Evolutionary conservation across 2,329 filamentous ascomycete genomes (phyloP).

Genomic region (Monosporascus cannonballus): DNA sequence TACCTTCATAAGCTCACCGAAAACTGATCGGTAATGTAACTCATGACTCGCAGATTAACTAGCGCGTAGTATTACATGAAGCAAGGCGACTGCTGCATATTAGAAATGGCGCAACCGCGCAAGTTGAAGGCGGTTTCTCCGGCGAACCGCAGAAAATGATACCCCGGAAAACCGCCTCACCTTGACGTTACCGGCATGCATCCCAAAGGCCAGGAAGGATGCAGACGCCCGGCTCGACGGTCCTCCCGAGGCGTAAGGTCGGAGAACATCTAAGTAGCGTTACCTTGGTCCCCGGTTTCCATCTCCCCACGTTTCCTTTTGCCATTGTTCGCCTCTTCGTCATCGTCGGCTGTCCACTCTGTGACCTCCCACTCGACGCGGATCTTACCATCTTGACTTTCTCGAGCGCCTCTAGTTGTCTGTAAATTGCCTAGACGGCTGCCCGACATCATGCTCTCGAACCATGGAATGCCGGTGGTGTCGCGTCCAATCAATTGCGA

Average conservation of each 20-base stretch:
- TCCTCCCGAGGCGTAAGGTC: not conserved
- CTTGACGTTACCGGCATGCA: not conserved
- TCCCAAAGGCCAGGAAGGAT: not conserved
- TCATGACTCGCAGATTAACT: too few relatives aligned
- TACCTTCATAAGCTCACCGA: too few relatives aligned
- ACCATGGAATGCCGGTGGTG: slow-evolving; percentile 76
- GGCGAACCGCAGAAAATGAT: too few relatives aligned
- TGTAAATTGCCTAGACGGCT: slow-evolving; percentile 65
- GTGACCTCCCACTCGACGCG: slow-evolving; percentile 78
- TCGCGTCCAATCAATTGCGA: slow-evolving; percentile 40
- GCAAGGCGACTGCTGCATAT: too few relatives aligned
- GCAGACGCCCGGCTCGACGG: not conserved
- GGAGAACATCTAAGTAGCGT: slow-evolving; percentile 1
- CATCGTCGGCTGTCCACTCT: slow-evolving; percentile 57
- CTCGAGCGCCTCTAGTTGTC: slow-evolving; percentile 48
- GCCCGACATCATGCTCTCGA: slow-evolving; percentile 73
- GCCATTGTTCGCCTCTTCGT: slow-evolving; percentile 26
- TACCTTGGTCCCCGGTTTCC: slow-evolving; percentile 19
- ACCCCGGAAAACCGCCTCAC: not conserved
- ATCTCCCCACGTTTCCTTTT: slow-evolving; percentile 49
- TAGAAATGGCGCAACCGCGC: too few relatives aligned
- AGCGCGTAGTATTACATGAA: too few relatives aligned
- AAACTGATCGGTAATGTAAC: too few relatives aligned
- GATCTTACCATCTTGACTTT: slow-evolving; percentile 56
- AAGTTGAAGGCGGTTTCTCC: too few relatives aligned